These are phyloP conservation scores for Plectosphaerella cucumerina DNA, from an alignment of 2,329 filamentous ascomycete species.

Conservation along the genomic window DNA sequence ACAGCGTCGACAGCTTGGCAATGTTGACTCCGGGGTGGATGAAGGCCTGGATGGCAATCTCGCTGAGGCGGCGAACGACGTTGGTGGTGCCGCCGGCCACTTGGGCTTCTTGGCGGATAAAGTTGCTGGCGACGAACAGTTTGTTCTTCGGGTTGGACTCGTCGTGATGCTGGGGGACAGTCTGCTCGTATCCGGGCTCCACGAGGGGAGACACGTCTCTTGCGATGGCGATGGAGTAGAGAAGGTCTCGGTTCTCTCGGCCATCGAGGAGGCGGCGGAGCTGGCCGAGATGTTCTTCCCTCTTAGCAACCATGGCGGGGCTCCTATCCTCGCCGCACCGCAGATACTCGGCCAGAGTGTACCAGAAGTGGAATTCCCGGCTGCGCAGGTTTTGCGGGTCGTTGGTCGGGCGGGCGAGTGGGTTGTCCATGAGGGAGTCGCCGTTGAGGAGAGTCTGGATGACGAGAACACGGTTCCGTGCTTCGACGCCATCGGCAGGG, in stretches of 20 bases:
- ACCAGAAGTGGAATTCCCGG: slow-evolving; percentile 78
- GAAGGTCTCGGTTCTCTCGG: slow-evolving; percentile 81
- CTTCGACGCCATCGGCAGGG: slow-evolving; percentile 58
- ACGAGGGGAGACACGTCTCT: slow-evolving; percentile 68
- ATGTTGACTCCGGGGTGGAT: slow-evolving; percentile 48
- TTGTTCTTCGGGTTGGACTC: slow-evolving; percentile 65
- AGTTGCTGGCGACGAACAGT: slow-evolving; percentile 65
- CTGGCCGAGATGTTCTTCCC: slow-evolving; percentile 61
- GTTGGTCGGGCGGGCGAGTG: slow-evolving; percentile 45
- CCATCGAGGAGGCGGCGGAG: slow-evolving; percentile 72
- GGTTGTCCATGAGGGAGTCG: slow-evolving; percentile 56
- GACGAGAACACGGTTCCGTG: slow-evolving; percentile 67
- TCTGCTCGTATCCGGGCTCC: slow-evolving; percentile 52
- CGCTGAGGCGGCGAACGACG: slow-evolving; percentile 65
- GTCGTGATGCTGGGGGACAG: slow-evolving; percentile 55
- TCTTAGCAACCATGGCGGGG: slow-evolving; percentile 39
- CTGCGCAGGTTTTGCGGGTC: slow-evolving; percentile 49
- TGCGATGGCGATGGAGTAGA: slow-evolving; percentile 83
- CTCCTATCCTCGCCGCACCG: slow-evolving; percentile 44
- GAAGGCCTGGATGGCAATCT: slow-evolving; percentile 60
- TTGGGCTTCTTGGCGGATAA: slow-evolving; percentile 61
- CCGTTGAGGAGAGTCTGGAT: slow-evolving; percentile 76
- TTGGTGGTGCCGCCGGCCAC: slow-evolving; percentile 68
- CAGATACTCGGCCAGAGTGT: slow-evolving; percentile 68
- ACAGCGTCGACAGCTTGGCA: slow-evolving; percentile 15